Conservation (phyloP, 768 basidiomycete genomes). For the Russula vinacea region DNA sequence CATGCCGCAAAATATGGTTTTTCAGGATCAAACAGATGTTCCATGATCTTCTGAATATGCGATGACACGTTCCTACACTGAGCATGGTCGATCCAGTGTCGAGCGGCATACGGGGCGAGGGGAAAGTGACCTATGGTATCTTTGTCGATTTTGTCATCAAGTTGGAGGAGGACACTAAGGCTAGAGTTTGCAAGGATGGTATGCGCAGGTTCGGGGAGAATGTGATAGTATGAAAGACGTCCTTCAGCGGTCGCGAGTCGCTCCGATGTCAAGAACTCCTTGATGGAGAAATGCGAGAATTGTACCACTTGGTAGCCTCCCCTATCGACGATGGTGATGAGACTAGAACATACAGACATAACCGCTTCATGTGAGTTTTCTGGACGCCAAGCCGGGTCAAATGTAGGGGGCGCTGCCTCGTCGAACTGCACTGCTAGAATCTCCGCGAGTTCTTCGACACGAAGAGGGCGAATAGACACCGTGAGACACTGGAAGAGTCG, state of each 20-base stretch:
- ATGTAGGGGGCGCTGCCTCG: not conserved
- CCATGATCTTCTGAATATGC: not conserved
- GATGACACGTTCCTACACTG: not conserved
- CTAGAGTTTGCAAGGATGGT: not conserved
- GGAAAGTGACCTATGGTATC: not conserved
- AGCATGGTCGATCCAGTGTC: constrained; percentile 17
- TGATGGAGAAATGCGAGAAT: constrained; percentile 12
- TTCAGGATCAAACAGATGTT: not conserved
- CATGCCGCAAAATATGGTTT: constrained; percentile 12
- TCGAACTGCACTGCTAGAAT: constrained; percentile 14
- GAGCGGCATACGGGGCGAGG: constrained; percentile 7
- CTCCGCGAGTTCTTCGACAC: constrained; percentile 14
- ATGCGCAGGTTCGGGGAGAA: constrained; percentile 10
- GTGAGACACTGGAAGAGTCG: constrained; percentile 9
- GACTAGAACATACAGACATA: too few relatives aligned
- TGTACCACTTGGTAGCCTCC: not conserved
- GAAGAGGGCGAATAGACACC: constrained; percentile 9
- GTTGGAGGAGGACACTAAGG: constrained; percentile 14
- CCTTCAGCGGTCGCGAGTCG: not conserved
- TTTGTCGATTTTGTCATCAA: constrained; percentile 1
- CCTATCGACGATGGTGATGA: not conserved
- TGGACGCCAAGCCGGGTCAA: constrained; percentile 6
- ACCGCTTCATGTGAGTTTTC: too few relatives aligned
- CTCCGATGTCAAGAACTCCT: constrained; percentile 20
- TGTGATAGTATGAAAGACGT: constrained; percentile 11